Percentiles rank a stretch among this genome's conserved stretches.
These are phyloP conservation scores for Pyrenochaeta sp. DNA, from an alignment of 2,329 filamentous ascomycete genomes.

Conservation along the genomic window DNA sequence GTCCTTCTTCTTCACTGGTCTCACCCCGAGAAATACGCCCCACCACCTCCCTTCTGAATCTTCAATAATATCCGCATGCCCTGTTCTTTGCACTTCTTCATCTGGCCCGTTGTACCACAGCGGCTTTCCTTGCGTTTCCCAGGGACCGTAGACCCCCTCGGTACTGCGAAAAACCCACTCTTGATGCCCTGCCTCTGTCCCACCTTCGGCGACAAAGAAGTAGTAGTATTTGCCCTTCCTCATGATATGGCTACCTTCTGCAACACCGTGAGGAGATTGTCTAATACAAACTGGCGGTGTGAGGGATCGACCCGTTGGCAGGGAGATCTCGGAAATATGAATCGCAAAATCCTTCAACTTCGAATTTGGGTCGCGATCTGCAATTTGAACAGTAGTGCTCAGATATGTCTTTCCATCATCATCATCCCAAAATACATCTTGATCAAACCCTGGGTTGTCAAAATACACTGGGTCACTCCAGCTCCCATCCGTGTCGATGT, in stretches of 20 bases:
- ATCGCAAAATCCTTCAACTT: constrained; percentile 40
- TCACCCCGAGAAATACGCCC: constrained; percentile 48
- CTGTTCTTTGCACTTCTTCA: constrained; percentile 44
- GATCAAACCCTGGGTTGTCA: constrained; percentile 33
- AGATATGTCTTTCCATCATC: constrained; percentile 63
- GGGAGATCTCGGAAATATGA: constrained; percentile 38
- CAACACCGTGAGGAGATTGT: constrained; percentile 32
- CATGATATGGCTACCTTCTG: constrained; percentile 49
- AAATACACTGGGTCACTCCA: constrained; percentile 37
- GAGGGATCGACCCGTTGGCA: constrained; percentile 36
- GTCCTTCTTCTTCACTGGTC: constrained; percentile 17
- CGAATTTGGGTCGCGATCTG: constrained; percentile 22
- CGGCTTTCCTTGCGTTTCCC: constrained; percentile 38
- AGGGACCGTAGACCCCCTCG: constrained; percentile 47
- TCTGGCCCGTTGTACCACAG: constrained; percentile 45
- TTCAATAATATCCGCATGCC: constrained; percentile 37
- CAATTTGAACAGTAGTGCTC: constrained; percentile 23
- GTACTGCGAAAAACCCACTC: constrained; percentile 64
- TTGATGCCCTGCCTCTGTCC: constrained; percentile 46
- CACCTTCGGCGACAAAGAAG: constrained; percentile 41
- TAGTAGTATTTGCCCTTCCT: constrained; percentile 35
- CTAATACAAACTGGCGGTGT: constrained; percentile 33
- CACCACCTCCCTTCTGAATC: constrained; percentile 34
- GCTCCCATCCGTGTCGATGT: constrained; percentile 22
- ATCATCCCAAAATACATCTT: constrained; percentile 61